A percentile compares a stretch with the other conserved stretches of the same genome.
phyloP scores from a whole-genome alignment of 345 rosid genomes.

The Mallotus nudiflorus region DNA sequence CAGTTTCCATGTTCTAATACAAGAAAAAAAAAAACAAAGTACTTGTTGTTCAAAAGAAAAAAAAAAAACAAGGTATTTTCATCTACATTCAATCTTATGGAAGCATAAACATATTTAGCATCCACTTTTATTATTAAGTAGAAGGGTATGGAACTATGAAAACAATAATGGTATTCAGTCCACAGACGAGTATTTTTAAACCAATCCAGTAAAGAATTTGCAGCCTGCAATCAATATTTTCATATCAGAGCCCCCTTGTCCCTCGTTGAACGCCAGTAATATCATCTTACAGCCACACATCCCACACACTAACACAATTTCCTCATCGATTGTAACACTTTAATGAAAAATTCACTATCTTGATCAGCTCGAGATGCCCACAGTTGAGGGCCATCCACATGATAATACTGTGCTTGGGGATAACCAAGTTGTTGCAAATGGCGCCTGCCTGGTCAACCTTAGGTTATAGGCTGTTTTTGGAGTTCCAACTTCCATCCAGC shows the following conservation, averaged over 20 bases:
- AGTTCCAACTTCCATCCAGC: too few species aligned
- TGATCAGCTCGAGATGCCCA: neutral
- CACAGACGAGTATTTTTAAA: neutral
- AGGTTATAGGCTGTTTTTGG: too few species aligned
- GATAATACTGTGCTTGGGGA: too few species aligned
- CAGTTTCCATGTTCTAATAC: slow-evolving; percentile 11
- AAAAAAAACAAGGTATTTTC: slow-evolving; percentile 4
- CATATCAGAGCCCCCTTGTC: slow-evolving; percentile 9
- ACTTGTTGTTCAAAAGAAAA: too few species aligned
- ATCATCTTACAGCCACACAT: neutral
- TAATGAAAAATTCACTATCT: neutral
- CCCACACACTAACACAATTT: neutral
- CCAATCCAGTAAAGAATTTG: neutral
- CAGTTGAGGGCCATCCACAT: too few species aligned
- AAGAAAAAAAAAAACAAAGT: slow-evolving; percentile 11
- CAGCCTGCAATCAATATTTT: neutral
- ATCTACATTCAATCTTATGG: neutral
- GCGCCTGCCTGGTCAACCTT: too few species aligned
- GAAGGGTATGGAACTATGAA: neutral
- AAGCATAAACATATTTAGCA: neutral
- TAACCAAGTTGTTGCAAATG: too few species aligned
- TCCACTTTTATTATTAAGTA: neutral
- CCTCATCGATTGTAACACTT: neutral
- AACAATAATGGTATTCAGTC: neutral
- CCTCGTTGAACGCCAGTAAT: neutral